phyloP scores from a whole-genome alignment of 192 early-diverging fungal species.

The Piromyces sp. region DNA sequence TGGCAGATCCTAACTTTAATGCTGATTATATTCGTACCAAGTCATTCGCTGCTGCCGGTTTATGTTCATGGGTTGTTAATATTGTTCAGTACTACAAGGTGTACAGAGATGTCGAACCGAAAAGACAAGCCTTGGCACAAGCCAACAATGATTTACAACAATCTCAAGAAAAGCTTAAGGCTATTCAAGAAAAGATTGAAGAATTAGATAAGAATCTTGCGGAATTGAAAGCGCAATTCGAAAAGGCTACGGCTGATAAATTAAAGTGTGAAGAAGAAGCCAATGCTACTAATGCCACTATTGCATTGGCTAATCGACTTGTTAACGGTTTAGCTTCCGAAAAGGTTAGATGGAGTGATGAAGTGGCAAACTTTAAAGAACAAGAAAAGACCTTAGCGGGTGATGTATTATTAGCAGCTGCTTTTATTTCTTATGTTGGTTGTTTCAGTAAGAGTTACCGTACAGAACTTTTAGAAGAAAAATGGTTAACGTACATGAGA shows the following conservation, averaged over 20 bases:
- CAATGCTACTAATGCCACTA: slow-evolving; percentile 38
- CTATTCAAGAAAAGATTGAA: slow-evolving; percentile 41
- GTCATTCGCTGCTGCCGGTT: slow-evolving; percentile 43
- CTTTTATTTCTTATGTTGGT: slow-evolving; percentile 47
- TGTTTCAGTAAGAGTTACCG: slow-evolving; percentile 46
- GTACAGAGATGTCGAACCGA: slow-evolving; percentile 46
- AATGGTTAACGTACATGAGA: slow-evolving; percentile 31
- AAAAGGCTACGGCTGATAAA: slow-evolving; percentile 47
- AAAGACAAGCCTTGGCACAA: slow-evolving; percentile 31
- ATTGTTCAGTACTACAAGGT: slow-evolving; percentile 44
- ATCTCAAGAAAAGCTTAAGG: slow-evolving; percentile 30
- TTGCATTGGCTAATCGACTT: slow-evolving; percentile 40
- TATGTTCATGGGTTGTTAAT: slow-evolving; percentile 45
- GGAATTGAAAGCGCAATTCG: slow-evolving; percentile 39
- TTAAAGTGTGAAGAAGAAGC: slow-evolving; percentile 45
- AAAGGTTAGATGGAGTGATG: slow-evolving; percentile 49
- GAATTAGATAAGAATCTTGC: slow-evolving; percentile 41
- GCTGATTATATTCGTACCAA: slow-evolving; percentile 44
- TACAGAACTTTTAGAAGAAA: slow-evolving; percentile 33
- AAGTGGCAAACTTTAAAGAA: slow-evolving; percentile 42
- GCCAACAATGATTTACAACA: slow-evolving; percentile 32
- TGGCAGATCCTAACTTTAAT: slow-evolving; percentile 44
- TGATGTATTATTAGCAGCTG: slow-evolving; percentile 37
- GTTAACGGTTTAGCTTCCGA: slow-evolving; percentile 47
- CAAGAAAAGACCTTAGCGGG: slow-evolving; percentile 47